Conservation (phyloP, 768 basidiomycete genomes). For the Kwoniella sp. region DNA sequence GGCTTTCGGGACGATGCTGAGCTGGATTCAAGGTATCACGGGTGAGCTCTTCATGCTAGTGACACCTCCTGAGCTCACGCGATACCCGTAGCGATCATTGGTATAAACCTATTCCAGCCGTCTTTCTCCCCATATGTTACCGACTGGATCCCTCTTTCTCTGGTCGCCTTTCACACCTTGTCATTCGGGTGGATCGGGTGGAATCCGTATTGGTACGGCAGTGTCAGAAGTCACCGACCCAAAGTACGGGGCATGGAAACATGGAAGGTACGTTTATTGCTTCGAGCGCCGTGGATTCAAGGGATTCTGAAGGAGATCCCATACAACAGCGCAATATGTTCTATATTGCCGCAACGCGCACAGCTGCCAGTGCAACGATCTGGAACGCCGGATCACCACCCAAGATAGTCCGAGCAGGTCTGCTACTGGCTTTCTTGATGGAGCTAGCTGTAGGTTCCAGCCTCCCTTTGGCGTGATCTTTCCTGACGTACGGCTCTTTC, state of each 20-base stretch:
- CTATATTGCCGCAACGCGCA: constrained; percentile 12
- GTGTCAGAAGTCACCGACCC: constrained; percentile 6
- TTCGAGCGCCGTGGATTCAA: too few species aligned
- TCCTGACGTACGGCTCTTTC: not conserved
- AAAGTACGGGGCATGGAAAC: constrained; percentile 21
- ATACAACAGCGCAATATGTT: constrained; percentile 31
- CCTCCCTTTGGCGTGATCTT: not conserved
- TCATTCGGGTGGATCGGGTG: constrained; percentile 77
- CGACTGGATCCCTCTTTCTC: constrained; percentile 48
- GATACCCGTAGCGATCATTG: too few species aligned
- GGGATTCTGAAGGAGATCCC: not conserved
- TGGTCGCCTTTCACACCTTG: constrained; percentile 55
- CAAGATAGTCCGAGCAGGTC: not conserved
- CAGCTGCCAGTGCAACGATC: not conserved
- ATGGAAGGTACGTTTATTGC: constrained; percentile 48
- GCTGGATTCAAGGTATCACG: constrained; percentile 53
- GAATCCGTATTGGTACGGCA: constrained; percentile 72
- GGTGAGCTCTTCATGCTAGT: constrained; percentile 58
- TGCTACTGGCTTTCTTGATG: constrained; percentile 1
- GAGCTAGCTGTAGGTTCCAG: constrained; percentile 22
- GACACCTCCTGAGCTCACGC: too few species aligned
- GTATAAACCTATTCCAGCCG: too few species aligned
- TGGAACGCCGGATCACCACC: not conserved
- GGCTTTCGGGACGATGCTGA: constrained; percentile 55
- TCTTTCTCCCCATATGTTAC: not conserved